Evolutionary conservation across 257 asterid species (phyloP).

Genomic region (Prunella vulgaris): DNA sequence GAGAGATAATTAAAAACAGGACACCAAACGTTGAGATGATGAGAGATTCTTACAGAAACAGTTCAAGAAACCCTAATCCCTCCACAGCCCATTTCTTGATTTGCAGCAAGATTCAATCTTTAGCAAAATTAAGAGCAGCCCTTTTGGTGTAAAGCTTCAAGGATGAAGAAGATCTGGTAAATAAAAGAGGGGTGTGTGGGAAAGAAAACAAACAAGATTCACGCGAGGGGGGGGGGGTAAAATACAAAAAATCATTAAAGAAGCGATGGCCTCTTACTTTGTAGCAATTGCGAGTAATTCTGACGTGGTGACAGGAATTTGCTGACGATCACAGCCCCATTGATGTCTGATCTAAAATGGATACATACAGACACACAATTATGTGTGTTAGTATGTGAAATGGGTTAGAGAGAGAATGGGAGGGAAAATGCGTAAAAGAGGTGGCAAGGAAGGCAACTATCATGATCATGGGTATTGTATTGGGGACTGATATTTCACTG

Average conservation of each 20-base stretch:
- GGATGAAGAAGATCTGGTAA: slow-evolving; percentile 14
- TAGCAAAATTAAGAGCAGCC: neutral
- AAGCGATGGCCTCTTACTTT: neutral
- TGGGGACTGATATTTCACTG: slow-evolving; percentile 28
- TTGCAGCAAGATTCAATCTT: slow-evolving; percentile 5
- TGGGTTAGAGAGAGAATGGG: neutral
- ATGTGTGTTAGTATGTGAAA: neutral
- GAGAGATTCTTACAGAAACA: slow-evolving; percentile 13
- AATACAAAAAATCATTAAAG: neutral
- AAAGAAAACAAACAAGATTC: slow-evolving; percentile 17
- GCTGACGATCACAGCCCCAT: slow-evolving; percentile 21
- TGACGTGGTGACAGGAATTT: slow-evolving; percentile 32
- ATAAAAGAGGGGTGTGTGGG: neutral
- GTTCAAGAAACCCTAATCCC: slow-evolving; percentile 33
- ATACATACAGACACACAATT: neutral
- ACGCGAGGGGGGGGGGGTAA: slow-evolving; percentile 16
- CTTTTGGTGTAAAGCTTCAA: neutral
- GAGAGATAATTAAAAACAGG: too few species aligned
- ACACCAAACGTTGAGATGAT: neutral
- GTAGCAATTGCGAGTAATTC: slow-evolving; percentile 11
- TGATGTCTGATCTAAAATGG: neutral
- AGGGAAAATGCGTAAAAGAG: neutral
- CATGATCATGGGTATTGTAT: slow-evolving; percentile 31
- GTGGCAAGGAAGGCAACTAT: neutral
- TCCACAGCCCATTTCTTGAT: slow-evolving; percentile 33